Base-by-base conservation (phyloP, 2,329 filamentous ascomycete species). In the Fusarium keratoplasticum region DNA sequence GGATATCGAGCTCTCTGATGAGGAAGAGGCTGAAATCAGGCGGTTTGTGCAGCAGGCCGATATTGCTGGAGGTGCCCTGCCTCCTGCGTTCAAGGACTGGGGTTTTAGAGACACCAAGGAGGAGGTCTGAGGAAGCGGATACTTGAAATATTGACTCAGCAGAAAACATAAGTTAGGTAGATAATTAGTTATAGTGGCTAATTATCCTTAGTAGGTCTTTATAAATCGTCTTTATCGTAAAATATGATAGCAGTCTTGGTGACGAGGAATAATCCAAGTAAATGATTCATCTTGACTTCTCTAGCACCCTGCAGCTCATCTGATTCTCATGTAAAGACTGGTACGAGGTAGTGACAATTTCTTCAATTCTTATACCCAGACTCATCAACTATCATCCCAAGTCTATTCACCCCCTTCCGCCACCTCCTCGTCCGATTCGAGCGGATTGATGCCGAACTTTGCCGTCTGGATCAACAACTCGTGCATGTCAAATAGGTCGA, bases 1-100 rank as follows among this genome's bases (percentile, higher is more conserved):
- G 25, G 57, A 80, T 13, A 70, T 84, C 0, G 13, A 68, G 31
- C 52, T 84, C n/a, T 76, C 73, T 0, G 60, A 74, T 6, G 80
- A 78, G 22, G 82, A 84, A 16, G 78, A 81, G 33, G 69, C 66
- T 29, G 76, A 79, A 27, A 75, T 85, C 18, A 64, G 77, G 11
- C 25, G 29, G 0, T 69, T 77, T 61, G 35, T 70, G 27, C 64
- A 75, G 42, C 35, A 20, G 2, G 55, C 52, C 20, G 50, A 72
- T 47, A 36, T 76, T 36, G 58, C 69, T 31, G 67, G 73, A 7
- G 25, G 44, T 25, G 13, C 54, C 13, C 2, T 16, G 18, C 13
- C 57, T 16, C 62, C 66, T 22, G 44, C 35, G 3, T 42, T 68
- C 11, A 11, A 61, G 22, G 42, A 40, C 8, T 66, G 29, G 54